phyloP scores from a whole-genome alignment of 1,284 basidiomycete species.

The Stygiomarasmius scandens region DNA sequence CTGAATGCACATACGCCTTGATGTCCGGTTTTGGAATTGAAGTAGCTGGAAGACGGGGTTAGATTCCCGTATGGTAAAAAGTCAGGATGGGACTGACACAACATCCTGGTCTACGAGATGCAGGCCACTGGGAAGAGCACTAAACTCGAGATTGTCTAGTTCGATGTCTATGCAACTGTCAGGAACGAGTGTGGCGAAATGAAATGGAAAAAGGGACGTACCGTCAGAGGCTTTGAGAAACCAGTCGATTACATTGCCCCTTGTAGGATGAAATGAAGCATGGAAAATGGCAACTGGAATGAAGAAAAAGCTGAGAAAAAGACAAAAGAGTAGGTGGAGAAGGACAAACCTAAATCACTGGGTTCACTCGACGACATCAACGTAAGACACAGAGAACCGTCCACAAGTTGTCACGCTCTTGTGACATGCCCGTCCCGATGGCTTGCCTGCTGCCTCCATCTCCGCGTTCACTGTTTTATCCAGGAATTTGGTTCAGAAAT shows the following conservation, averaged over 20 bases:
- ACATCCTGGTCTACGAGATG: constrained; percentile 78
- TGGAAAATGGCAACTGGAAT: constrained; percentile 76
- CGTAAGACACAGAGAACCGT: neutral
- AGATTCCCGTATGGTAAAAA: constrained; percentile 1
- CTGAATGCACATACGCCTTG: constrained; percentile 74
- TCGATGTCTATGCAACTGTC: constrained; percentile 51
- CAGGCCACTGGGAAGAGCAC: constrained; percentile 76
- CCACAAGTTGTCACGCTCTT: no score
- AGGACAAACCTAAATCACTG: neutral
- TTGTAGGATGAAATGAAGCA: constrained; percentile 79
- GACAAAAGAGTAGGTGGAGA: neutral
- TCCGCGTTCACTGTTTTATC: no score
- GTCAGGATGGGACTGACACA: constrained; percentile 62
- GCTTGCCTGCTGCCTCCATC: no score
- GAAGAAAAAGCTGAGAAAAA: constrained; percentile 2
- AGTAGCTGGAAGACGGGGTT: constrained; percentile 52
- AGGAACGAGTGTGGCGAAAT: neutral
- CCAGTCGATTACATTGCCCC: constrained; percentile 79
- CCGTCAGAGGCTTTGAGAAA: constrained; percentile 66
- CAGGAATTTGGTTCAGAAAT: no score
- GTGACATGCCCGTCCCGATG: no score
- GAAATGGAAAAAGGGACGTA: constrained; percentile 21
- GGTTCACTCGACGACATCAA: neutral
- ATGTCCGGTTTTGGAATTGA: constrained; percentile 67
- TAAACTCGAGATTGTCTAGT: constrained; percentile 75